Evolutionary conservation across 2,329 filamentous ascomycete species (phyloP).

Genomic region (Paraphaeosphaeria sporulosa): DNA sequence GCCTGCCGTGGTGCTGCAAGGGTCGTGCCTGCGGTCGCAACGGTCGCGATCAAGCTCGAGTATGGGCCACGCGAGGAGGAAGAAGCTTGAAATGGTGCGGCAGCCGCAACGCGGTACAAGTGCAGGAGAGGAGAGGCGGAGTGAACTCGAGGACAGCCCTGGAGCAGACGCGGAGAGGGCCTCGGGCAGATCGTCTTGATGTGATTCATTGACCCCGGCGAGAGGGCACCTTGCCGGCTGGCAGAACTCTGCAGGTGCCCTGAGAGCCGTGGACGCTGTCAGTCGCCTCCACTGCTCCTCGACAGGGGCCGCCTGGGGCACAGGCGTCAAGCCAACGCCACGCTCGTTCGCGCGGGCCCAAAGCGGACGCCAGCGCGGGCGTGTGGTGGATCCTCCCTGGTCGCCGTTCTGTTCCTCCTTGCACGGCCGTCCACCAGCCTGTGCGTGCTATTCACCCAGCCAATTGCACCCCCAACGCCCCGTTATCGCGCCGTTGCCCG

Average conservation of each 20-base stretch:
- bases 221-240: background rate
- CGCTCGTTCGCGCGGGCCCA: slow-evolving; percentile 34
- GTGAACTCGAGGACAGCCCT: background rate
- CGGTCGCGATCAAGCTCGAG: slow-evolving; percentile 30
- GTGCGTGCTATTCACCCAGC: slow-evolving; percentile 23
- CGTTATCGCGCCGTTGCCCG: slow-evolving; percentile 18
- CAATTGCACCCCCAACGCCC: slow-evolving; percentile 15
- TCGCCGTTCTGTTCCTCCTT: slow-evolving; percentile 29
- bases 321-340: background rate
- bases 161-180: slow-evolving; percentile 4
- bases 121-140: background rate
- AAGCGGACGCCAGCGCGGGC: slow-evolving; percentile 14
- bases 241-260: slow-evolving; percentile 8
- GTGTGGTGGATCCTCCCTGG: slow-evolving; percentile 12
- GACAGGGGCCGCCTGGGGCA: slow-evolving; percentile 18
- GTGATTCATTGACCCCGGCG: slow-evolving; percentile 2
- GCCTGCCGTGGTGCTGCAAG: slow-evolving; percentile 33
- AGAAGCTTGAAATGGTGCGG: slow-evolving; percentile 19
- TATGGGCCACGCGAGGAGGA: slow-evolving; percentile 32
- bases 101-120: slow-evolving; percentile 1
- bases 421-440: slow-evolving; percentile 25
- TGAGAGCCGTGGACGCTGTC: slow-evolving; percentile 23
- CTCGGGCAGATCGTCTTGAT: background rate
- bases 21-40: slow-evolving; percentile 40
- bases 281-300: slow-evolving; percentile 4